A percentile compares a stretch with the other conserved stretches of the same genome.
phyloP scores from a whole-genome alignment of 2,329 filamentous ascomycete species.

The Diplocarpon mali region DNA sequence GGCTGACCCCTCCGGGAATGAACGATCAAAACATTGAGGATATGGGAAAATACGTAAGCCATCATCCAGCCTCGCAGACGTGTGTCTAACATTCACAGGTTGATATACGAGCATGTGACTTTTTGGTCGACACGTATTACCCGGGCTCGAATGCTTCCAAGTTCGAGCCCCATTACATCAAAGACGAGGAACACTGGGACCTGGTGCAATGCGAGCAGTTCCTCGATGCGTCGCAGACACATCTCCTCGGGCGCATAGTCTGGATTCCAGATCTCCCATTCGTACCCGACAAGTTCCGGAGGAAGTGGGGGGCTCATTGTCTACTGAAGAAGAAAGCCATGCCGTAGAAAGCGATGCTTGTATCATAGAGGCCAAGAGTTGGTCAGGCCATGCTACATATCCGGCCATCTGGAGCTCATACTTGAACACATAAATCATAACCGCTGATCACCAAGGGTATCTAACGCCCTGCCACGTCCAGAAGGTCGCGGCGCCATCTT shows the following conservation, averaged over 20 bases:
- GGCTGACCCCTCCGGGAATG: conserved; percentile 71
- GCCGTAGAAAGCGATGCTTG: too few species aligned
- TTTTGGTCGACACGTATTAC: conserved; percentile 81
- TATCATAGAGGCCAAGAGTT: too few species aligned
- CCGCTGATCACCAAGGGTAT: conserved; percentile 14
- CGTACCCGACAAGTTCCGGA: conserved; percentile 56
- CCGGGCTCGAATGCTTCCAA: conserved; percentile 46
- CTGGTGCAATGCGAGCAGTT: conserved; percentile 65
- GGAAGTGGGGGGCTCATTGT: conserved; percentile 85
- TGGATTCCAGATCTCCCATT: conserved; percentile 68
- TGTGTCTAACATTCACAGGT: conserved; percentile 32
- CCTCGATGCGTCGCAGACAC: conserved; percentile 67
- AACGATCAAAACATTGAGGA: conserved; percentile 90
- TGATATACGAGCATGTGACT: conserved; percentile 63
- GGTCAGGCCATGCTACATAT: too few species aligned
- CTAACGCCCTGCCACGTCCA: conserved; percentile 18
- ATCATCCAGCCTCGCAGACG: background rate
- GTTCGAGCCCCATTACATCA: conserved; percentile 70
- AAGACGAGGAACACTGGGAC: conserved; percentile 68
- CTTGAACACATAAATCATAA: too few species aligned
- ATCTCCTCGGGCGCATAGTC: conserved; percentile 61
- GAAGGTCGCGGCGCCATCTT: conserved; percentile 16
- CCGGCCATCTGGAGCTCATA: too few species aligned
- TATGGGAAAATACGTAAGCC: conserved; percentile 67
- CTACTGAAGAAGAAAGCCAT: conserved; percentile 50